Conservation (phyloP, 805 yeast species). For the Yamadazyma scolyti region DNA sequence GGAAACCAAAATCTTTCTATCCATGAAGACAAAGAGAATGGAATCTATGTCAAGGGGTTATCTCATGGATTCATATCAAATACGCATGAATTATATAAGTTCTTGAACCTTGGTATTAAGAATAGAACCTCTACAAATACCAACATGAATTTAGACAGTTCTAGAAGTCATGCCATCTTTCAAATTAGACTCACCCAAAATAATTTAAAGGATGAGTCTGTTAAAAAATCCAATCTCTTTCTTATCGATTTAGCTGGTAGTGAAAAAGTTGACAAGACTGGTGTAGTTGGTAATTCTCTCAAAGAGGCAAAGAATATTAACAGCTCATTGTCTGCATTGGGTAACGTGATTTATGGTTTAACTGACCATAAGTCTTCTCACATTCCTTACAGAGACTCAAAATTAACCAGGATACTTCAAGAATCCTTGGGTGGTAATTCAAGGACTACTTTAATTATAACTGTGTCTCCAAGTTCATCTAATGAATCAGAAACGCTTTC, state of each 20-base stretch:
- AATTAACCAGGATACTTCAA: conserved; percentile 68
- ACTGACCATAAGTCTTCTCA: conserved; percentile 68
- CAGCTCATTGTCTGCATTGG: conserved; percentile 70
- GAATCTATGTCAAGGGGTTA: conserved; percentile 70
- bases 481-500: conserved; percentile 81
- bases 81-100: conserved; percentile 52
- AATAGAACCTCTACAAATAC: conserved; percentile 59
- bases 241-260: conserved; percentile 87
- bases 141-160: conserved; percentile 66
- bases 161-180: conserved; percentile 79
- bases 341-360: conserved; percentile 75
- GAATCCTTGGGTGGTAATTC: conserved; percentile 88
- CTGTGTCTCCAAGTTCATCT: conserved; percentile 76
- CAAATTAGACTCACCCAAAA: conserved; percentile 66
- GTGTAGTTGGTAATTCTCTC: conserved; percentile 65
- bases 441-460: conserved; percentile 82
- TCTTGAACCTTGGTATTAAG: conserved; percentile 56
- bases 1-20: conserved; percentile 39
- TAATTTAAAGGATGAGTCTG: conserved; percentile 49
- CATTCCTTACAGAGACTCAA: conserved; percentile 84
- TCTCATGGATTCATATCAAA: conserved; percentile 57
- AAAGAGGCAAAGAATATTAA: conserved; percentile 87
- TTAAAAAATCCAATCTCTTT: conserved; percentile 61
- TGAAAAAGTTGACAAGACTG: conserved; percentile 74
- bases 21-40: conserved; percentile 60